Evolutionary conservation across 129 eudicot genomes (phyloP).

Genomic region (Artemisia tridentata): DNA sequence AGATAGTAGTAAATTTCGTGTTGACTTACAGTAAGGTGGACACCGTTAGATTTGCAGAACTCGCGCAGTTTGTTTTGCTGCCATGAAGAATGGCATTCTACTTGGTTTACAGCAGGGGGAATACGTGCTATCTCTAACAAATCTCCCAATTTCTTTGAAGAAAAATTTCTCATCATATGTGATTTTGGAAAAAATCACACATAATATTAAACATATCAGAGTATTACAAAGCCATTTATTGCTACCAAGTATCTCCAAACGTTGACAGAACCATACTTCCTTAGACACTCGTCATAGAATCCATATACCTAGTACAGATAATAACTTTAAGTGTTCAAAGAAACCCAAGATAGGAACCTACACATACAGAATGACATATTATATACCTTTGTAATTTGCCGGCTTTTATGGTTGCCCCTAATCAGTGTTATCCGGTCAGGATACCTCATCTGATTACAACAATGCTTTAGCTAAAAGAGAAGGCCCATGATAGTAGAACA

Average conservation of each 20-base stretch:
- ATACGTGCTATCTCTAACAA: too few relatives aligned
- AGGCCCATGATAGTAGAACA: not conserved
- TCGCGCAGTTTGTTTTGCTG: too few relatives aligned
- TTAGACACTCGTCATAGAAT: constrained; percentile 90
- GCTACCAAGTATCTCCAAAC: constrained; percentile 99
- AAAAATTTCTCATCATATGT: too few relatives aligned
- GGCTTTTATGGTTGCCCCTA: constrained; percentile 96
- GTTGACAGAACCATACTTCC: constrained; percentile 91
- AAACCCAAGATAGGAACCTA: constrained; percentile 6
- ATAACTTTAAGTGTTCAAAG: constrained; percentile 19
- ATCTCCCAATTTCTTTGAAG: too few relatives aligned
- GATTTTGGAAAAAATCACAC: too few relatives aligned
- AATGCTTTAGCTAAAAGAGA: constrained; percentile 23
- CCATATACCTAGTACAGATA: constrained; percentile 71
- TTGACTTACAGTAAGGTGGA: too few relatives aligned
- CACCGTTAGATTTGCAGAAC: too few relatives aligned
- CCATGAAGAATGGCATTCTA: too few relatives aligned
- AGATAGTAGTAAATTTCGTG: too few relatives aligned
- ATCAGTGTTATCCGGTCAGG: constrained; percentile 94
- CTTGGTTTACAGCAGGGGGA: too few relatives aligned
- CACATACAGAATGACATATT: not conserved
- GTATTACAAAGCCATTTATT: too few relatives aligned
- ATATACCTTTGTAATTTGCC: constrained; percentile 94
- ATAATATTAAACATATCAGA: too few relatives aligned
- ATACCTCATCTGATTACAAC: constrained; percentile 71